Evolutionary conservation across 768 basidiomycete species (phyloP).

Genomic region (Tricholoma flavovirens): DNA sequence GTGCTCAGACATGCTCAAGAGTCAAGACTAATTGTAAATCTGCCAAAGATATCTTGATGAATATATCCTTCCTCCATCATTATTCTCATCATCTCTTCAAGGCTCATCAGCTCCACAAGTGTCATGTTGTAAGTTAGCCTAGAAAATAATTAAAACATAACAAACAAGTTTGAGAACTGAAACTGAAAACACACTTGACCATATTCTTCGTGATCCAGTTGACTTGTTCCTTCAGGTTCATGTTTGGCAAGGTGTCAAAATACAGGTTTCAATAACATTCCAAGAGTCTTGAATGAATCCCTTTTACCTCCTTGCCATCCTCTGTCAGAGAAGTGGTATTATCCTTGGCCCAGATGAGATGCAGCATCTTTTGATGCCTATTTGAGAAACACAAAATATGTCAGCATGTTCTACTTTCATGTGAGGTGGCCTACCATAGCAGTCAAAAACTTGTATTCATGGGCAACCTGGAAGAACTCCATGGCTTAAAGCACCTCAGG

Average conservation of each 20-base stretch:
- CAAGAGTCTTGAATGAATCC: slow-evolving; percentile 78
- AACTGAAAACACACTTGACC: slow-evolving; percentile 71
- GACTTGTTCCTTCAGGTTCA: slow-evolving; percentile 70
- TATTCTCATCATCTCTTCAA: slow-evolving; percentile 94
- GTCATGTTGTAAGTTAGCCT: slow-evolving; percentile 91
- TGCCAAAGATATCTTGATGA: slow-evolving; percentile 94
- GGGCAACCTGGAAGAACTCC: slow-evolving; percentile 82
- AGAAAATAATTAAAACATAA: not conserved
- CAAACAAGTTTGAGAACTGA: not conserved
- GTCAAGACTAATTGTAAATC: slow-evolving; percentile 73
- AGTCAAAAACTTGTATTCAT: slow-evolving; percentile 74
- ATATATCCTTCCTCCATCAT: slow-evolving; percentile 91
- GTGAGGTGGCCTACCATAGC: slow-evolving; percentile 51
- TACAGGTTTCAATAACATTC: slow-evolving; percentile 87
- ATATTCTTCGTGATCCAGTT: slow-evolving; percentile 94
- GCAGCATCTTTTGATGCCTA: slow-evolving; percentile 94
- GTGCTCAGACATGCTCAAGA: not conserved
- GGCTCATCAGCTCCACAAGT: slow-evolving; percentile 88
- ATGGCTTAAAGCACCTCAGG: slow-evolving; percentile 79
- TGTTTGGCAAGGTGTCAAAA: slow-evolving; percentile 73
- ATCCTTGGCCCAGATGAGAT: slow-evolving; percentile 96
- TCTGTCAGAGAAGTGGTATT: slow-evolving; percentile 68
- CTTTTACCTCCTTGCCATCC: slow-evolving; percentile 71
- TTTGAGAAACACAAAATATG: slow-evolving; percentile 32
- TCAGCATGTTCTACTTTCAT: slow-evolving; percentile 6